These are phyloP conservation scores for Solanum lycopersicoides DNA, from an alignment of 257 asterid genomes.

Conservation along the genomic window DNA sequence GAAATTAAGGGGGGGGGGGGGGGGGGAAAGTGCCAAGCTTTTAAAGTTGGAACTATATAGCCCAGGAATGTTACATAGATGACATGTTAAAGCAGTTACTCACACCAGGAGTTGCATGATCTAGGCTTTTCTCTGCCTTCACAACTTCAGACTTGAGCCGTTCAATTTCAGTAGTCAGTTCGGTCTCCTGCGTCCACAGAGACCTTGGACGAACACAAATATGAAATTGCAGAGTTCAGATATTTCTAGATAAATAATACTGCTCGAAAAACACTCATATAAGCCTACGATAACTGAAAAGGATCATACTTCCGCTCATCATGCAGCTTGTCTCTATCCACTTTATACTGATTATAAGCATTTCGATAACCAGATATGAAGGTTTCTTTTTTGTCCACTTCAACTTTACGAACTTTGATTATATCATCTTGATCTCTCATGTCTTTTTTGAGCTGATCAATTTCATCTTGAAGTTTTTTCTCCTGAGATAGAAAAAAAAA, in stretches of 20 bases:
- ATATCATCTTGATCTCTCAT: conserved; percentile 57
- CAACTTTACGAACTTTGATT: conserved; percentile 54
- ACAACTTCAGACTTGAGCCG: conserved; percentile 73
- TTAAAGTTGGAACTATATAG: not conserved
- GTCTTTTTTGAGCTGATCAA: conserved; percentile 64
- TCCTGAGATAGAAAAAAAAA: conserved; percentile 36
- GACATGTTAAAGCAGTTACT: conserved; percentile 17
- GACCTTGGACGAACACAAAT: conserved; percentile 33
- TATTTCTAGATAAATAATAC: not conserved
- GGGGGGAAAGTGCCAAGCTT: not conserved
- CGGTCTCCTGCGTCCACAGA: conserved; percentile 79
- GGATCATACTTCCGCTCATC: conserved; percentile 77
- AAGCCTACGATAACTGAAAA: conserved; percentile 4
- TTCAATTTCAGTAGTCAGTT: conserved; percentile 68
- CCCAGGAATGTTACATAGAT: not conserved
- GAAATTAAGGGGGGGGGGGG: not conserved
- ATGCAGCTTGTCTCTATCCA: conserved; percentile 67
- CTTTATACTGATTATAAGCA: conserved; percentile 54
- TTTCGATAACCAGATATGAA: conserved; percentile 68
- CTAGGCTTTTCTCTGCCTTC: conserved; percentile 94
- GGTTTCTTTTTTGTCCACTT: conserved; percentile 50
- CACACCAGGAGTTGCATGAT: conserved; percentile 97
- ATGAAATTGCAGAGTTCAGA: conserved; percentile 13
- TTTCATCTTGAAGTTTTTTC: conserved; percentile 64
- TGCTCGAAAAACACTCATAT: not conserved